Evolutionary conservation across 495 filamentous ascomycete species (phyloP).

Genomic region (Neurospora sp.): DNA sequence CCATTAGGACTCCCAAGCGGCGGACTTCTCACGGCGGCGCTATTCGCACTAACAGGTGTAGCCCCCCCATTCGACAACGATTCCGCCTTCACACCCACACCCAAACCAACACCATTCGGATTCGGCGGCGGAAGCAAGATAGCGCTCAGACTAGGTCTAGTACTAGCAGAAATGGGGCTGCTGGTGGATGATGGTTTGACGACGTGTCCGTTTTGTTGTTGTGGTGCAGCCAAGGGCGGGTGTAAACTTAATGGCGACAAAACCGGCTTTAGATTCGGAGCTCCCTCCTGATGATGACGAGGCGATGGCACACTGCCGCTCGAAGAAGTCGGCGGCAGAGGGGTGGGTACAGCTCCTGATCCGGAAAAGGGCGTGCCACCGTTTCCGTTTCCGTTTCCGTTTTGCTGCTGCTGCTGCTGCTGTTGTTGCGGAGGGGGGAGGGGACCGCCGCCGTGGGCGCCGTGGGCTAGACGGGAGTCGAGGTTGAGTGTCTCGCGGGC

Average conservation of each 20-base stretch:
- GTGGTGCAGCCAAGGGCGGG: neutral
- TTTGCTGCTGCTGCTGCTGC: neutral
- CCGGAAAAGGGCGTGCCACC: neutral
- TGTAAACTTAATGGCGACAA: neutral
- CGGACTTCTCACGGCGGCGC: neutral
- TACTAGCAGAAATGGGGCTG: neutral
- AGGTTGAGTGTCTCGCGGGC: neutral
- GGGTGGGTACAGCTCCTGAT: neutral
- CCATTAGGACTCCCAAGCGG: neutral
- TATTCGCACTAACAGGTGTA: neutral
- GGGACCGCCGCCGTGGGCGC: conserved; percentile 4
- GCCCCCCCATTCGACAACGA: neutral
- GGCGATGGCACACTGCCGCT: neutral
- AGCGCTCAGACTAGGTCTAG: neutral
- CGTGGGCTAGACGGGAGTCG: neutral
- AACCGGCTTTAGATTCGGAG: neutral
- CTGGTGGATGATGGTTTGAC: neutral
- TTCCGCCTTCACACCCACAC: too few species aligned
- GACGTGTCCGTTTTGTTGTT: neutral
- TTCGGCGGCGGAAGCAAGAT: neutral
- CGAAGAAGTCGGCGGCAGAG: neutral
- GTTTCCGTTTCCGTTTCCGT: neutral
- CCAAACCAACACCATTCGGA: neutral
- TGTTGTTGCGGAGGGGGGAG: neutral
- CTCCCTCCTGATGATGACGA: neutral